Evolutionary conservation across 164 flowering plant genomes (phyloP).

Genomic region (Piper betle): DNA sequence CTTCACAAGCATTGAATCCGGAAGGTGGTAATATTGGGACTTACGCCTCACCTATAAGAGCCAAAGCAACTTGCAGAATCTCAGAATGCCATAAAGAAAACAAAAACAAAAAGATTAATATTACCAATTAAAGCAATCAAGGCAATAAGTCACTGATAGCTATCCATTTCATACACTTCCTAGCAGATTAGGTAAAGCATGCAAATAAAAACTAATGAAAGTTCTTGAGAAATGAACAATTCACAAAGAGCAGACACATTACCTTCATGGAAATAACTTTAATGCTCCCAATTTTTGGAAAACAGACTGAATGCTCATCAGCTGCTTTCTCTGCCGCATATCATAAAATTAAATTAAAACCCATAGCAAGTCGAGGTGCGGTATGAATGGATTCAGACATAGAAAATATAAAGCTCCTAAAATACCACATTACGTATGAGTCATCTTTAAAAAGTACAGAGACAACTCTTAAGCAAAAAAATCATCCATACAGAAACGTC

Average conservation of each 20-base stretch:
- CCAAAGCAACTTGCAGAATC: background rate
- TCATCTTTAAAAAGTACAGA: too few species aligned
- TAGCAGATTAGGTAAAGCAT: background rate
- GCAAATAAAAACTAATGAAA: background rate
- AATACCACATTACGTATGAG: too few species aligned
- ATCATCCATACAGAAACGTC: too few species aligned
- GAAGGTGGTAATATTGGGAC: conserved; percentile 38
- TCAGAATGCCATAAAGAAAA: background rate
- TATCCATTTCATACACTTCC: too few species aligned
- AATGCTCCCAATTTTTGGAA: conserved; percentile 50
- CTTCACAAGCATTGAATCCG: conserved; percentile 50
- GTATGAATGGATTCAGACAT: background rate
- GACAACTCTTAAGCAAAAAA: too few species aligned
- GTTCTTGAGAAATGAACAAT: background rate
- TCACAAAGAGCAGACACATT: conserved; percentile 2
- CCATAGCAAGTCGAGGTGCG: background rate
- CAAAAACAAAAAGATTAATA: too few species aligned
- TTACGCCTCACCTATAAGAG: conserved; percentile 44
- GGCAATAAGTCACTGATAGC: too few species aligned
- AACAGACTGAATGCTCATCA: conserved; percentile 41
- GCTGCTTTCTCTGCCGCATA: conserved; percentile 38
- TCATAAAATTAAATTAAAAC: background rate
- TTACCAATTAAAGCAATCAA: too few species aligned
- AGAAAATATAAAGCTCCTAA: too few species aligned
- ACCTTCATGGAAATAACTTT: conserved; percentile 52